These are phyloP conservation scores for Lasiosphaeris hirsuta DNA, from an alignment of 495 filamentous ascomycete genomes.

Conservation along the genomic window DNA sequence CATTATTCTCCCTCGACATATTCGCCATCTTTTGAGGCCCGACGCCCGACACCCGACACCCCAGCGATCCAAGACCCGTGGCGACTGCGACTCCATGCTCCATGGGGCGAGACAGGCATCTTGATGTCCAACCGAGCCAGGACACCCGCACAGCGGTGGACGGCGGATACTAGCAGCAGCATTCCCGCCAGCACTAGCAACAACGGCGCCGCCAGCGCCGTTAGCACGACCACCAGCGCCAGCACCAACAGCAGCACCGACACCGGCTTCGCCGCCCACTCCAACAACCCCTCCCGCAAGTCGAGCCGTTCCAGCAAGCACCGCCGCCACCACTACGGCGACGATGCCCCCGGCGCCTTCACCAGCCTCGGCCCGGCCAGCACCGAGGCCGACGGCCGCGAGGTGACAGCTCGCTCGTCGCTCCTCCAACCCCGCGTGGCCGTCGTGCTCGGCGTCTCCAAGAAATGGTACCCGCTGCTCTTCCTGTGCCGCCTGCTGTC, in stretches of 20 bases:
- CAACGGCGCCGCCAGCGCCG: not conserved
- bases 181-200: conserved; percentile 6
- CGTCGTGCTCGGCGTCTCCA: conserved; percentile 46
- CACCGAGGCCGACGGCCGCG: conserved; percentile 15
- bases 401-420: conserved; percentile 51
- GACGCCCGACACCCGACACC: too few relatives aligned
- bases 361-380: not conserved
- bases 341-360: not conserved
- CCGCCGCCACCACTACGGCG: not conserved
- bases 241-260: not conserved
- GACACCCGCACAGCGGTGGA: conserved; percentile 28
- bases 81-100: conserved; percentile 2
- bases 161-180: conserved; percentile 17
- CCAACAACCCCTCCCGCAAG: not conserved
- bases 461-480: conserved; percentile 44
- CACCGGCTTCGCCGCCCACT: not conserved
- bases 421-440: conserved; percentile 50
- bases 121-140: conserved; percentile 32
- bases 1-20: not conserved
- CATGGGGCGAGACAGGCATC: conserved; percentile 23
- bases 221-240: not conserved
- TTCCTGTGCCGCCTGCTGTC: conserved; percentile 45
- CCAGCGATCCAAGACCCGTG: too few relatives aligned
- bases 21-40: not conserved
- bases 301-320: conserved; percentile 1